Evolutionary conservation across 2,329 filamentous ascomycete species (phyloP).

Genomic region (Aspergillus amoenus): DNA sequence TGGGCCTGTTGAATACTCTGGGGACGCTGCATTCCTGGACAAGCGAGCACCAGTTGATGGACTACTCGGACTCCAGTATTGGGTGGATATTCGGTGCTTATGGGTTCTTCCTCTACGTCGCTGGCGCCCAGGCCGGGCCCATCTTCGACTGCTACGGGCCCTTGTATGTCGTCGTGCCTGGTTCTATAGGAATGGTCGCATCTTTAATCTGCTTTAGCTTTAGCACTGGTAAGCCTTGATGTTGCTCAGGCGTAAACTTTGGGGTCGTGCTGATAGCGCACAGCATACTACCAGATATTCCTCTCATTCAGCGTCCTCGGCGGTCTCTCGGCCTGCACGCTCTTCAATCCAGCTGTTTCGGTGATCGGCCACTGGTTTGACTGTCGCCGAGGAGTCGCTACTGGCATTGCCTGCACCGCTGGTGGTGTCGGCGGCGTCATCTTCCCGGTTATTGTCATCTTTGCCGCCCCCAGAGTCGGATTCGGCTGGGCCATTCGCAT

Average conservation of each 20-base stretch:
- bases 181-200: slow-evolving; percentile 19
- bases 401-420: slow-evolving; percentile 35
- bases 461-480: slow-evolving; percentile 28
- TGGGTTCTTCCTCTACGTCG: slow-evolving; percentile 41
- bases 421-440: slow-evolving; percentile 36
- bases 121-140: slow-evolving; percentile 23
- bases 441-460: slow-evolving; percentile 36
- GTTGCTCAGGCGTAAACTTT: too few species aligned
- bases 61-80: slow-evolving; percentile 34
- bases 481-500: slow-evolving; percentile 34
- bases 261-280: slow-evolving; percentile 10
- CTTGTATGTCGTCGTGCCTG: slow-evolving; percentile 14
- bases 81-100: slow-evolving; percentile 46
- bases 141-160: slow-evolving; percentile 20
- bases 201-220: slow-evolving; percentile 33
- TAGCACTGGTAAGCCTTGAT: slow-evolving; percentile 18
- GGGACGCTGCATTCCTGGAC: slow-evolving; percentile 43
- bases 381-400: slow-evolving; percentile 30
- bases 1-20: slow-evolving; percentile 43
- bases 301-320: slow-evolving; percentile 36
- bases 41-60: slow-evolving; percentile 34
- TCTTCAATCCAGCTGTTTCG: slow-evolving; percentile 33
- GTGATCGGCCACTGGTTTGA: slow-evolving; percentile 38
- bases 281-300: slow-evolving; percentile 40
- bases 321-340: slow-evolving; percentile 29